Evolutionary conservation across 441 rosid species (phyloP).

Genomic region (Euphorbia corollata): DNA sequence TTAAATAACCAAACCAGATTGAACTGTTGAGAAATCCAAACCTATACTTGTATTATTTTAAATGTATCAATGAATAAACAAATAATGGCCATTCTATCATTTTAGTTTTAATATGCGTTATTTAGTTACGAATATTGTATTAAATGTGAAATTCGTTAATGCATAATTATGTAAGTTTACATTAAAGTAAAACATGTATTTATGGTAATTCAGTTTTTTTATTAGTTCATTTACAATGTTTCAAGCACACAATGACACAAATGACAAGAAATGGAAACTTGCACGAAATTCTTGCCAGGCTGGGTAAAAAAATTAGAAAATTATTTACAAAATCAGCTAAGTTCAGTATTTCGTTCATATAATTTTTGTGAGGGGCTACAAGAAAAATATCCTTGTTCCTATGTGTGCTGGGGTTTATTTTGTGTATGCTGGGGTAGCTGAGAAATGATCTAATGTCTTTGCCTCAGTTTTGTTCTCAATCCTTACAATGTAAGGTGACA

Average conservation of each 20-base stretch:
- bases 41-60: too few species aligned
- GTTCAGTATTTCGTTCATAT: background rate
- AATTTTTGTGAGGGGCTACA: background rate
- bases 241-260: background rate
- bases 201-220: background rate
- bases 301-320: background rate
- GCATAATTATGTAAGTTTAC: too few species aligned
- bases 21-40: too few species aligned
- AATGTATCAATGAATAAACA: too few species aligned
- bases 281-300: background rate
- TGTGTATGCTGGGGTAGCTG: background rate
- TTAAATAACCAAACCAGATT: background rate
- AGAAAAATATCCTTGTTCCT: background rate
- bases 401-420: background rate
- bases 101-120: too few species aligned
- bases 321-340: background rate
- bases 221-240: background rate
- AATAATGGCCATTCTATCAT: too few species aligned
- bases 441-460: background rate
- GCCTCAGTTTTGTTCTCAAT: slow-evolving; percentile 17
- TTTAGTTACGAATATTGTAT: too few species aligned
- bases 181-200: too few species aligned
- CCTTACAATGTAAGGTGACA: slow-evolving; percentile 28
- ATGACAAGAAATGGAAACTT: background rate
- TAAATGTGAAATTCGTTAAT: too few species aligned